A percentile compares a stretch with the other conserved stretches of the same genome.
Evolutionary conservation across 2,329 filamentous ascomycete species (phyloP).

Genomic region (Aspergillus sp.): DNA sequence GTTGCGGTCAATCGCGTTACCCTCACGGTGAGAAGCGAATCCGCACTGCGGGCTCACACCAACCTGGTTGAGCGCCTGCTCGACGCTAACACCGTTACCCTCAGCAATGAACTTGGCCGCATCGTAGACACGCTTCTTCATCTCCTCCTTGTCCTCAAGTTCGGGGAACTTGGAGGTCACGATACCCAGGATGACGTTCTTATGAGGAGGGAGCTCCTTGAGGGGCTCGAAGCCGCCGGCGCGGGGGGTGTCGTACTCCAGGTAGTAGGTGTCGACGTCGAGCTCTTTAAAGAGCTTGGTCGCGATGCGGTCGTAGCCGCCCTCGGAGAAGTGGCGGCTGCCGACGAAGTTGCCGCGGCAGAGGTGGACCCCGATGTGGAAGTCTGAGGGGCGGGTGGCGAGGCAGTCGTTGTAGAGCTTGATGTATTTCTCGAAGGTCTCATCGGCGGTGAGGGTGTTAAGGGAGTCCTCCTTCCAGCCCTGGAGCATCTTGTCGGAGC

Average conservation of each 20-base stretch:
- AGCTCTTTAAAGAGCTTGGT: constrained; percentile 68
- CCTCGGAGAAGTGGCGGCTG: constrained; percentile 68
- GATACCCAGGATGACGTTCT: constrained; percentile 67
- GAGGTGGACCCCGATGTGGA: constrained; percentile 78
- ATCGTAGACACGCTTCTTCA: constrained; percentile 62
- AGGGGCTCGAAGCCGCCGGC: constrained; percentile 70
- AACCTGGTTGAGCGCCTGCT: constrained; percentile 71
- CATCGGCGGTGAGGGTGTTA: constrained; percentile 70
- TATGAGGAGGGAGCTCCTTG: constrained; percentile 62
- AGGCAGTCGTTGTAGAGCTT: constrained; percentile 75
- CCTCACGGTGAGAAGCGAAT: constrained; percentile 74
- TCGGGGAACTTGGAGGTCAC: constrained; percentile 66
- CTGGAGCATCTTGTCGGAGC: constrained; percentile 70
- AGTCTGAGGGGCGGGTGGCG: constrained; percentile 65
- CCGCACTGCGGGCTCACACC: constrained; percentile 73
- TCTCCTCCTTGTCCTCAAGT: constrained; percentile 66
- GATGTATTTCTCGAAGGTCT: constrained; percentile 76
- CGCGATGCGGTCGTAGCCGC: constrained; percentile 69
- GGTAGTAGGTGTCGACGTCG: constrained; percentile 69
- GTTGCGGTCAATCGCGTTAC: constrained; percentile 69
- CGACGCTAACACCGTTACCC: constrained; percentile 65
- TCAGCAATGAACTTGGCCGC: constrained; percentile 72
- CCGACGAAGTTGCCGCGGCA: constrained; percentile 71
- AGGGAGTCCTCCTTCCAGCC: constrained; percentile 71
- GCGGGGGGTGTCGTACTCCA: constrained; percentile 70